Base-by-base conservation (phyloP, 257 asterid species). In the Rubia yunnanensis region DNA sequence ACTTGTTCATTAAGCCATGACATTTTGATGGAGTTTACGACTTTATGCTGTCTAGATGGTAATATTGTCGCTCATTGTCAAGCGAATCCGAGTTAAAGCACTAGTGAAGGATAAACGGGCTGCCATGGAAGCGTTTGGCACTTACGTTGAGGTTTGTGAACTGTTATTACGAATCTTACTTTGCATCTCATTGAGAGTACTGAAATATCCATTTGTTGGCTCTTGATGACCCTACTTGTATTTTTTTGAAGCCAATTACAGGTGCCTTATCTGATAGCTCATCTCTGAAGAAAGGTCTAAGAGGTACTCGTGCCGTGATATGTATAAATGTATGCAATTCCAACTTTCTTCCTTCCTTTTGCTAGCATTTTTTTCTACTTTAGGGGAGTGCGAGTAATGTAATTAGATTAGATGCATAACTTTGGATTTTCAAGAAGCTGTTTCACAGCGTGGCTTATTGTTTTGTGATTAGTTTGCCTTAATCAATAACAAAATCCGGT, bases 61-160 rank as follows among this genome's bases (percentile, higher is more conserved):
- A 66, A 85, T 92, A 81, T 76, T 92, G 69, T 80, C 92, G 11
- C 83, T 89, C 64, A 87, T 92, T 67, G 84, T 92, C 76, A 89
- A 86, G 78, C 72, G 95, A 69, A 65, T 81, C 60, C 80, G 92
- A 67, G 88, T 89, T 38, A 92, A 89, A 87, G 86, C 97, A 55
- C 76, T 89, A 31, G 99, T 92, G 71, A 89, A 80, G 85, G 90
- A 92, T 81, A 92, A 83, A 77, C 87, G 92, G 54, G 87, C 73
- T 73, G 91, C 99, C 64, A 67, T 85, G 85, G 97, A 87, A 82
- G 97, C 99, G 61, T 92, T 92, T 78, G 97, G 99, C 61, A 82
- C 96, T 65, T 92, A 89, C 73, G 99, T 92, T 76, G 95, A 92
- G 97, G 99, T 92, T 76, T 80, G 67, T 66, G 63, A 63, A 18